Evolutionary conservation across 805 yeast species (phyloP).

Genomic region (Myxozyma melibiosi): DNA sequence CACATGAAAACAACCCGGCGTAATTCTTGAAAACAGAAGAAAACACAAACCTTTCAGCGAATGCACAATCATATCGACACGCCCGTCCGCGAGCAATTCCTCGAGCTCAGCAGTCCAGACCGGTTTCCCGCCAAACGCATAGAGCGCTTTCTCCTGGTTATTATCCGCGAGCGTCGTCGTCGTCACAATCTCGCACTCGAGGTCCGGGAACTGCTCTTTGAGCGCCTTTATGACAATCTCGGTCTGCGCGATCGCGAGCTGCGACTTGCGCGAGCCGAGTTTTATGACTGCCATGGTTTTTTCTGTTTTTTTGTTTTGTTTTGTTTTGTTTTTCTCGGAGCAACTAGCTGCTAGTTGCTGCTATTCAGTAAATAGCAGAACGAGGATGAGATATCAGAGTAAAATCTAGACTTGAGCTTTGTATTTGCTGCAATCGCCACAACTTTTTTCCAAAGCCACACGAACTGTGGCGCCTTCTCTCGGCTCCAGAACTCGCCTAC

Average conservation of each 20-base stretch:
- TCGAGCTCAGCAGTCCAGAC: slow-evolving; percentile 97
- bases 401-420: too few relatives aligned
- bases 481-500: neutral
- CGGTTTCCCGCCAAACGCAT: slow-evolving; percentile 94
- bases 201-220: slow-evolving; percentile 60
- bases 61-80: slow-evolving; percentile 88
- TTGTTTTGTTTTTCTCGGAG: too few relatives aligned
- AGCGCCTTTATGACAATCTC: slow-evolving; percentile 69
- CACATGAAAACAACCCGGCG: neutral
- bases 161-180: slow-evolving; percentile 89
- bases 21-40: neutral
- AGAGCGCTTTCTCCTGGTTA: slow-evolving; percentile 79
- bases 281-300: slow-evolving; percentile 9
- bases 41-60: slow-evolving; percentile 75
- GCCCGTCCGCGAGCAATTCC: slow-evolving; percentile 62
- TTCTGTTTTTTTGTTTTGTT: neutral
- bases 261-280: slow-evolving; percentile 86
- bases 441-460: slow-evolving; percentile 1
- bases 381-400: too few relatives aligned
- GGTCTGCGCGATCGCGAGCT: slow-evolving; percentile 84
- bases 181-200: slow-evolving; percentile 75
- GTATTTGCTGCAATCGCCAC: neutral
- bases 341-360: too few relatives aligned
- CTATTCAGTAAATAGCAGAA: too few relatives aligned
- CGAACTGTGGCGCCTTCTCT: neutral